phyloP scores from a whole-genome alignment of 805 yeast species.

The Yamadazyma scolyti region DNA sequence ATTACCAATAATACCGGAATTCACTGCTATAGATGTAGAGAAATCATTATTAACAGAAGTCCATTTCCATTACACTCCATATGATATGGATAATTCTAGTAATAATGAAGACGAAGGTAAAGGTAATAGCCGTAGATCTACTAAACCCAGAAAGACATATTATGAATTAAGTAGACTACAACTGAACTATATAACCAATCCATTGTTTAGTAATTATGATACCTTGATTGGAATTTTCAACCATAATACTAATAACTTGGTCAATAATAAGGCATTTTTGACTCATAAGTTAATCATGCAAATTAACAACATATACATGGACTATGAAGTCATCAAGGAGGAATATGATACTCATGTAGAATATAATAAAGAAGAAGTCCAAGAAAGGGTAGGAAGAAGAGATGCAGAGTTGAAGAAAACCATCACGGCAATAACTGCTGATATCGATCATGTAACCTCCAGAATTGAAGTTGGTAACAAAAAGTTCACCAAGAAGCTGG shows the following conservation, averaged over 20 bases:
- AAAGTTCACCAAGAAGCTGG: slow-evolving; percentile 25
- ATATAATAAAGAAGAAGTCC: slow-evolving; percentile 39
- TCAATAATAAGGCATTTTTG: slow-evolving; percentile 23
- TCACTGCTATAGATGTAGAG: slow-evolving; percentile 73
- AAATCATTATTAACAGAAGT: slow-evolving; percentile 72
- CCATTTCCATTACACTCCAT: slow-evolving; percentile 53
- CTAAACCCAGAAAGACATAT: slow-evolving; percentile 27
- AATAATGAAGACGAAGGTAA: slow-evolving; percentile 9
- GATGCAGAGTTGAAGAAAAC: slow-evolving; percentile 41
- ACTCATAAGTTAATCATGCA: slow-evolving; percentile 64
- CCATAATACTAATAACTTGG: slow-evolving; percentile 18
- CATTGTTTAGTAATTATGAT: slow-evolving; percentile 50
- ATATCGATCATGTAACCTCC: slow-evolving; percentile 39
- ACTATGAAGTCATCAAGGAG: slow-evolving; percentile 37
- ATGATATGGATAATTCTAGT: slow-evolving; percentile 31
- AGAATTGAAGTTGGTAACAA: slow-evolving; percentile 32
- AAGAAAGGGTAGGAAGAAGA: slow-evolving; percentile 40
- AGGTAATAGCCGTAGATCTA: slow-evolving; percentile 2
- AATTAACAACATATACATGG: slow-evolving; percentile 45
- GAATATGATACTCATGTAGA: slow-evolving; percentile 34
- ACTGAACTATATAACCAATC: slow-evolving; percentile 67
- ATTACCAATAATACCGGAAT: slow-evolving; percentile 58
- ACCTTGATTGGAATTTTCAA: slow-evolving; percentile 48
- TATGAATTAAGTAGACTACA: slow-evolving; percentile 62
- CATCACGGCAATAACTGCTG: slow-evolving; percentile 42